Base-by-base conservation (phyloP, 805 yeast species). In the Candida incommunis region DNA sequence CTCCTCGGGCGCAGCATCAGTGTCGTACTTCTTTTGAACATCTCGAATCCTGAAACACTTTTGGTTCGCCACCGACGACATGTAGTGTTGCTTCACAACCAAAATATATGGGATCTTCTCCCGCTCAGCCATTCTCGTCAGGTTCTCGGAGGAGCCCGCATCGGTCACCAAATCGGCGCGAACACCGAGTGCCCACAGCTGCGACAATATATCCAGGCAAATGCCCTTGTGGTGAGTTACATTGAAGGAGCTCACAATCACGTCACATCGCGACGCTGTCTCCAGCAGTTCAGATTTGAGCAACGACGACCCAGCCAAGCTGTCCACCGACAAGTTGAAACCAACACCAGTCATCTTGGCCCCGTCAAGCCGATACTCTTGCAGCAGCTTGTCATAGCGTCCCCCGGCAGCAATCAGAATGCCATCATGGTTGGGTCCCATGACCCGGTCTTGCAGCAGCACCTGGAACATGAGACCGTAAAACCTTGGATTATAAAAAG, bases 401-500 rank as follows among this genome's bases (percentile, higher is more conserved):
- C 99, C 99, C 41, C 99, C 99, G 0, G 92, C 90, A 15, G 92
- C 92, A 35, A 92, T 66, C 25, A 80, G 68, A 3, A 50, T 45
- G 18, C 48, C 34, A 5, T 52, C 47, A 20, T 56, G 53, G 11
- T 54, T 42, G 50, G 35, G 58, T 66, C 58, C 59, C 50, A 56
- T 69, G 49, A 54, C 71, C 53, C 70, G 77, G 2, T 77, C 80
- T 45, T 84, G 82, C 50, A 77, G 74, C 1, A 86, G 74, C 0
- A 83, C 85, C 53, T 86, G 94, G 58, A 90, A 92, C 94, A 92
- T 86, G 1, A 88, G 64, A 0, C 94, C 94, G 57, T 88, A 92
- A 57, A 86, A 90, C 7, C 78, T 72, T 25, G 80, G 74, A 52
- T 86, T 86, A 62, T 84, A 85, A 51, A 86, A 85, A 54, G 87